Base-by-base conservation (phyloP, 306 rosid species). In the Dryas alaskensis region DNA sequence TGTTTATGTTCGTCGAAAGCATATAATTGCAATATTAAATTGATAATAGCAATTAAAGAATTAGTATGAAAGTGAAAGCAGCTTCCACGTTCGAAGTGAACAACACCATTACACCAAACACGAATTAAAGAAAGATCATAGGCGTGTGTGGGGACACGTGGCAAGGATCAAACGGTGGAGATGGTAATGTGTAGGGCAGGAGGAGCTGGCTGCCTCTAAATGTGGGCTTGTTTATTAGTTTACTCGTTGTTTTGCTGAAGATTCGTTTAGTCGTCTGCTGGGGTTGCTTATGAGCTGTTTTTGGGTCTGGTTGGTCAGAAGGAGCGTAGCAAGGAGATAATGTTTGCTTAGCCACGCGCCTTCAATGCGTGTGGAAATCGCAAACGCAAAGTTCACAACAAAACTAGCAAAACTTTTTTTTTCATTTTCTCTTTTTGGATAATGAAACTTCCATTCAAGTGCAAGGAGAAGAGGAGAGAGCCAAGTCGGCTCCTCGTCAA, bases 51-150 rank as follows among this genome's bases (percentile, higher is more conserved):
- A 54, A 16, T 71, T 57, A 42, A 71, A 22, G 9, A 37, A 72
- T 44, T 27, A 13, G 16, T 6, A 37, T n/a, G 46, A 73, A 45
- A 61, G 14, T 19, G 65, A 62, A 54, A 74, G 57, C 65, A 70
- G 65, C 73, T 69, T 49, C 69, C 80, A 70, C 74, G 74, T 76
- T 72, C 51, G 46, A 19, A 43, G 12, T 43, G 12, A 58, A 50
- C 66, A 76, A 2, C 60, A 31, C 37, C 37, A 31, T 31, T 31
- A 31, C 37, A 27, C 65, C 73, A 57, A 67, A 61, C 64, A 40
- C 80, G 22, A 39, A 13, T 17, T 51, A 12, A 52, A 25, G 60
- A 27, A 11, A 50, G 22, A 50, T 47, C 73, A 54, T 4, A 1
- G 3, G 22, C 4, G 13, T 7, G 25, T 4, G 16, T 14, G 7